Evolutionary conservation across 73 alveolate genomes (phyloP), one percentile per base, ranked within the genome.

Genomic region (Tetrahymena elliotti): DNA sequence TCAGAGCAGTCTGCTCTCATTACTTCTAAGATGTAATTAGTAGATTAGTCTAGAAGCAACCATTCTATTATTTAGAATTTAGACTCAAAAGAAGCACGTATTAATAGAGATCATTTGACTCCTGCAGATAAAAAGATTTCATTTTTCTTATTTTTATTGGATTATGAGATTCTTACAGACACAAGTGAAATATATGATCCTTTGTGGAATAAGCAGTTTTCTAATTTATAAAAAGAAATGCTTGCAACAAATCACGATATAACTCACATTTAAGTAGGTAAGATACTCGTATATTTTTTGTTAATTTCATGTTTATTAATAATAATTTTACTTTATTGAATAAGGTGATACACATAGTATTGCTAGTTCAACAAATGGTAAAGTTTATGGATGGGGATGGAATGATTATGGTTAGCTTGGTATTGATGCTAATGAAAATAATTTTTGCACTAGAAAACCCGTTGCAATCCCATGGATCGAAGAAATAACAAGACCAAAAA

Each of bases 371-470:
- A 92, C 93, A 54, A 97, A 96, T 93, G 98, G 98, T 31, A 97
- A 96, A 94, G 38, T 97, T 33, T 98, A 96, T 94, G 95, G 98
- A 15, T 97, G 98, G 98, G 99, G 99, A 10, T 97, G 98, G 98
- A 97, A 97, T 54, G 98, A 98, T 15, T 93, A 93, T 83, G 98
- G 98, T 34, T 98, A 98, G 95, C 97, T 98, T 83, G 99, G 88
- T 24, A 95, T 68, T 27, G 88, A 68, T 68, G 4, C 1, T 2
- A 3, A 27, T 27, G 88, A 68, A 0, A 11, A 11, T 27, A 22
- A 27, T 27, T 68, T 68, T 31, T 68, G 88, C 38, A 68, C 88
- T 68, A 68, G n/a, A 68, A 68, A 68, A n/a, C 88, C 88, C n/a
- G 20, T 10, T 68, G 36, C 88, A 18, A 68, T 68, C 3, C 88